Conservation (phyloP, 2,329 filamentous ascomycete genomes). For the Knoxdaviesia proteae region DNA sequence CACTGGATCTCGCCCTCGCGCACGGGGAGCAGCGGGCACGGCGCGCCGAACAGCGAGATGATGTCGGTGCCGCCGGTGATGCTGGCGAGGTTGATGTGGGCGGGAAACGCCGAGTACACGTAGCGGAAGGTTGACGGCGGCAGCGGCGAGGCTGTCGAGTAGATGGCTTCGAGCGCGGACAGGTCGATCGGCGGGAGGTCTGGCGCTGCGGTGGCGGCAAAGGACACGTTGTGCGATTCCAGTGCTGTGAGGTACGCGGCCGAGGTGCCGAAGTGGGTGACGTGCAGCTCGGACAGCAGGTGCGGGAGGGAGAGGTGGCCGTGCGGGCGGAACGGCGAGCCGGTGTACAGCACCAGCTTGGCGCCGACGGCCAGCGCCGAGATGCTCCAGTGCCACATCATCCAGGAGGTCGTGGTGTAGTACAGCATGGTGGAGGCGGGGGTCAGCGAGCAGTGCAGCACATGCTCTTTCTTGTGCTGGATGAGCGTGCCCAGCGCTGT, state of each 20-base stretch:
- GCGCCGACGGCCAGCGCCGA: constrained; percentile 67
- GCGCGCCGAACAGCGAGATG: constrained; percentile 79
- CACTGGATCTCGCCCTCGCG: constrained; percentile 57
- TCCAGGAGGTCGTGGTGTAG: constrained; percentile 91
- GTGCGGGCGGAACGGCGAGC: constrained; percentile 67
- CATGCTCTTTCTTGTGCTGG: constrained; percentile 94
- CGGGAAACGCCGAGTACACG: constrained; percentile 66
- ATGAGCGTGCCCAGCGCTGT: constrained; percentile 75
- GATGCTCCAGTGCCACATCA: constrained; percentile 99
- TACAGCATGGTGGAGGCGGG: constrained; percentile 63
- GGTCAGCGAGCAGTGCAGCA: constrained; percentile 64
- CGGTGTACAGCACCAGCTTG: constrained; percentile 75
- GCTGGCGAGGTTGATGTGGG: constrained; percentile 64
- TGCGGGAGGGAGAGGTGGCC: constrained; percentile 65
- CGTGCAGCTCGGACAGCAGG: constrained; percentile 57
- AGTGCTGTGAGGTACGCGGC: constrained; percentile 84
- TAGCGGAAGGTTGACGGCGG: constrained; percentile 86
- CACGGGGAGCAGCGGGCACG: constrained; percentile 57
- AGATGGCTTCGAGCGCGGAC: constrained; percentile 56
- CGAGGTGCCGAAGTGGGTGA: constrained; percentile 88
- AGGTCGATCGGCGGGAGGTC: constrained; percentile 35
- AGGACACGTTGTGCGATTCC: constrained; percentile 50
- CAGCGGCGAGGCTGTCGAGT: constrained; percentile 81
- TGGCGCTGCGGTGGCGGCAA: not conserved
- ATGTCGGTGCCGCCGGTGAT: constrained; percentile 97